Evolutionary conservation across 164 flowering plant species (phyloP).

Genomic region (Chimonanthus praecox): DNA sequence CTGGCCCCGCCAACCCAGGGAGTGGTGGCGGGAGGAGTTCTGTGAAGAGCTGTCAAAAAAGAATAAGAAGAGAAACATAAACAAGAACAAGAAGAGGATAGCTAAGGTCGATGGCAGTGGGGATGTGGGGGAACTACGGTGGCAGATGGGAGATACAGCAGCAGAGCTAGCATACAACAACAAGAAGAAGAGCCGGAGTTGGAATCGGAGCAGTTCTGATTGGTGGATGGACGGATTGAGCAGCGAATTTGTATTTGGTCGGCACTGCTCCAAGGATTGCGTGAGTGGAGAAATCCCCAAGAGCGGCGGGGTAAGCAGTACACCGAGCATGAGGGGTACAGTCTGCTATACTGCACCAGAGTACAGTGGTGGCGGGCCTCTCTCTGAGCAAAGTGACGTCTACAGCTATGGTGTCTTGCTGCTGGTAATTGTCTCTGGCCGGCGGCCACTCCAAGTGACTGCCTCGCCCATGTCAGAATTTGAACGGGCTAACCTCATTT

Average conservation of each 20-base stretch:
- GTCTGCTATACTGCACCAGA: slow-evolving; percentile 96
- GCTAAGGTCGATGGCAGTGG: background rate
- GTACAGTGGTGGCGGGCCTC: slow-evolving; percentile 58
- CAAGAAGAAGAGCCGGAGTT: slow-evolving; percentile 44
- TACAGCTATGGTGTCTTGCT: slow-evolving; percentile 89
- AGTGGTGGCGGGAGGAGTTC: slow-evolving; percentile 97
- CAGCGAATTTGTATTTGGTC: slow-evolving; percentile 49
- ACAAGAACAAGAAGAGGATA: slow-evolving; percentile 12
- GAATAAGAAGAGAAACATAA: slow-evolving; percentile 28
- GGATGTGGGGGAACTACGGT: slow-evolving; percentile 42
- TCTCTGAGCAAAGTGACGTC: slow-evolving; percentile 83
- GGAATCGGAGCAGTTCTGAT: slow-evolving; percentile 62
- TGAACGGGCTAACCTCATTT: slow-evolving; percentile 79
- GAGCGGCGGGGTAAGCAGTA: slow-evolving; percentile 76
- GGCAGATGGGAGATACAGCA: slow-evolving; percentile 57
- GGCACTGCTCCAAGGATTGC: slow-evolving; percentile 54
- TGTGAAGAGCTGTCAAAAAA: slow-evolving; percentile 71
- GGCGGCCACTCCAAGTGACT: slow-evolving; percentile 82
- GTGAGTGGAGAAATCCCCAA: slow-evolving; percentile 61
- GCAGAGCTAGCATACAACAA: slow-evolving; percentile 13
- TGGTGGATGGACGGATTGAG: slow-evolving; percentile 87
- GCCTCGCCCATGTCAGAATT: slow-evolving; percentile 94
- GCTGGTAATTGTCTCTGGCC: slow-evolving; percentile 74
- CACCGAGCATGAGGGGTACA: slow-evolving; percentile 98
- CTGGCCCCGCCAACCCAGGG: slow-evolving; percentile 45